Evolutionary conservation across 495 filamentous ascomycete genomes (phyloP), one percentile per base, ranked within the genome.

Genomic region (Lichenothelia convexa): DNA sequence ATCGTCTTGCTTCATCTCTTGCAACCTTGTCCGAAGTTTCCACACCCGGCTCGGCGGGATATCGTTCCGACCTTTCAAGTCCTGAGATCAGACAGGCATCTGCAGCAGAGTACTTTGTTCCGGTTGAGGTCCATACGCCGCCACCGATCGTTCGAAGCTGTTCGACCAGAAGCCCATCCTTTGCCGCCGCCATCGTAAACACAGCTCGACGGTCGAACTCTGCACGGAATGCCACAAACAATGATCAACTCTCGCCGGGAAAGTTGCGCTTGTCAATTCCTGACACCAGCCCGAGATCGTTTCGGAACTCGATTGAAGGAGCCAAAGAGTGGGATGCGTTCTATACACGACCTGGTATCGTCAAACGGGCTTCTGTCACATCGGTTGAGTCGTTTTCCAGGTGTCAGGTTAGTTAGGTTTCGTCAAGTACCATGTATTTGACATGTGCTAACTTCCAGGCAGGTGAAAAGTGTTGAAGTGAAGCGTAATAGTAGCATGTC

Each of bases 61-160:
- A n/a, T n/a, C n/a, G n/a, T n/a, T 53, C 50, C 0, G 35, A 46
- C 21, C 45, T 40, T 24, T 53, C 50, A 18, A 52, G 49, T 21
- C 42, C 50, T 13, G 50, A 54, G 22, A 47, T 54, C 22, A 34
- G 36, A 20, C 34, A 45, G 26, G 50, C 50, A 2, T 41, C 44
- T 6, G 27, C 42, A 5, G 46, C 45, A 17, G 44, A 53, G 22
- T 49, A 45, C 27, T 39, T 51, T 11, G 30, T 17, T 18, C 41
- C 44, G 1, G 22, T 39, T 4, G 41, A 44, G 18, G 21, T 43
- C 32, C 12, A 37, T 31, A 27, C 15, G 24, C 32, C 35, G 24
- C 24, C 24, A 29, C 24, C 24, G 15, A 9, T 29, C 9, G 9
- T 13, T 29, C 24, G 24, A 29, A 29, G 1, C n/a, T n/a, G n/a